Percentiles rank a stretch among this genome's conserved stretches.
Evolutionary conservation across 2,329 filamentous ascomycete genomes (phyloP).

Genomic region (Pestalotiopsis sp.): DNA sequence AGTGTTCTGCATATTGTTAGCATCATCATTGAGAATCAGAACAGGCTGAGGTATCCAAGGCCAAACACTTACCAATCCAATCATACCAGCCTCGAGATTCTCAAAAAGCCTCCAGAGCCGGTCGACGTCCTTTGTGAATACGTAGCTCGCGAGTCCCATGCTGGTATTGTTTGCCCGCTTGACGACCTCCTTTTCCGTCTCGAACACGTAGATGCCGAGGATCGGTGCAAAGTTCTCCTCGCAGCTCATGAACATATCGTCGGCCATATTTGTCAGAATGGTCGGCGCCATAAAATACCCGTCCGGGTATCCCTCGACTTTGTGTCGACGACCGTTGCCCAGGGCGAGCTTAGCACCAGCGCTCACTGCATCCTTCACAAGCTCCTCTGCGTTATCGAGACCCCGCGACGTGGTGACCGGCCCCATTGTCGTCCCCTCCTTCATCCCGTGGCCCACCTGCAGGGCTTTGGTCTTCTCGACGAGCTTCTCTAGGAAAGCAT

Average conservation of each 20-base stretch:
- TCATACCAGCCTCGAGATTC: conserved; percentile 56
- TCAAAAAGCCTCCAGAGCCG: conserved; percentile 59
- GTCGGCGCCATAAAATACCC: conserved; percentile 70
- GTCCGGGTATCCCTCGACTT: conserved; percentile 13
- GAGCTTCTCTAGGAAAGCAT: conserved; percentile 57
- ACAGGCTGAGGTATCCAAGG: background rate
- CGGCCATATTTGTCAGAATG: conserved; percentile 48
- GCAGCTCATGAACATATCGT: conserved; percentile 45
- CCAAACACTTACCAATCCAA: conserved; percentile 41
- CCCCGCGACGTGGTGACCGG: conserved; percentile 57
- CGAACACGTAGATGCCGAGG: conserved; percentile 55
- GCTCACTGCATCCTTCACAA: conserved; percentile 64
- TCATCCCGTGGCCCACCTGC: conserved; percentile 61
- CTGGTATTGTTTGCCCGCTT: conserved; percentile 55
- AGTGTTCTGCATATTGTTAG: conserved; percentile 34
- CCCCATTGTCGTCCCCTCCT: conserved; percentile 58
- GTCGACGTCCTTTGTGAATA: conserved; percentile 60
- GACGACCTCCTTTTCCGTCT: conserved; percentile 56
- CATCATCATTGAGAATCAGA: background rate
- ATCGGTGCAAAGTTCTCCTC: conserved; percentile 63
- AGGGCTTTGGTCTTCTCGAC: conserved; percentile 52
- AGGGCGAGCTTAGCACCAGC: conserved; percentile 64
- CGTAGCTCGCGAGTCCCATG: conserved; percentile 60
- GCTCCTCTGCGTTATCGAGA: conserved; percentile 55
- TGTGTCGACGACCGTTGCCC: conserved; percentile 55